Base-by-base conservation (phyloP, 139 green algal genomes). In the Gonium pectorale region DNA sequence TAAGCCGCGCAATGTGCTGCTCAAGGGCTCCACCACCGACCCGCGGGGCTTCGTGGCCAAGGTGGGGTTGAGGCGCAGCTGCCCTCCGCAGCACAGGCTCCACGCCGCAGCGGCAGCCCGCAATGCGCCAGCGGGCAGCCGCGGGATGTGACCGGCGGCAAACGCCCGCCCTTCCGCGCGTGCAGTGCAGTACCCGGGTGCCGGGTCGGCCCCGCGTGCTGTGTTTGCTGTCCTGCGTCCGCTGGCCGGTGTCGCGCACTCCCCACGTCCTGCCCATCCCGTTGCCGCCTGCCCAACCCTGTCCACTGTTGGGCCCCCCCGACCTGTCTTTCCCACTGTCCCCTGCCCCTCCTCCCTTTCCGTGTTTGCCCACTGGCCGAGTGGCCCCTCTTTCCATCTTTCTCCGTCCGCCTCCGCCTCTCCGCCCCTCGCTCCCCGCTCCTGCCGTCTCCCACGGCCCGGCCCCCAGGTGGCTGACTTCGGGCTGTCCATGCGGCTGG, bases 401-500 rank as follows among this genome's bases (percentile, higher is more conserved):
- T 37, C 22, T 40, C 31, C 40, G 26, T 38, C 40, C 19, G 17
- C 38, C 38, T 11, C 67, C 33, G 21, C 21, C 33, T 26, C 38
- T 15, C 2, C 67, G 11, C 64, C n/a, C 27, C 38, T 40, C 37
- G 35, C 31, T 31, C 38, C 66, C 67, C 40, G 9, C 40, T 3
- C 40, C 67, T 17, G 19, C 40, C 67, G 2, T 37, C 26, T 2
- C 68, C 27, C 26, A 0, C 26, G 38, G 4, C 27, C 44, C 68
- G 5, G 43, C 24, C 33, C 5, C 5, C 90, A 91, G 86, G 75
- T 92, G 3, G 81, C 82, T 9, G 89, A 93, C 72, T 93, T 93
- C 70, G 89, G 89, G 2, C 59, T 93, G 63, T 87, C 69, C 52
- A 66, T 92, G 56, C 81, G 74, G 51, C 43, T 93, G 41, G 63